Percentiles rank a stretch among this genome's conserved stretches.
Evolutionary conservation across 2,329 filamentous ascomycete genomes (phyloP).

Genomic region (Huntiella bhutanensis): DNA sequence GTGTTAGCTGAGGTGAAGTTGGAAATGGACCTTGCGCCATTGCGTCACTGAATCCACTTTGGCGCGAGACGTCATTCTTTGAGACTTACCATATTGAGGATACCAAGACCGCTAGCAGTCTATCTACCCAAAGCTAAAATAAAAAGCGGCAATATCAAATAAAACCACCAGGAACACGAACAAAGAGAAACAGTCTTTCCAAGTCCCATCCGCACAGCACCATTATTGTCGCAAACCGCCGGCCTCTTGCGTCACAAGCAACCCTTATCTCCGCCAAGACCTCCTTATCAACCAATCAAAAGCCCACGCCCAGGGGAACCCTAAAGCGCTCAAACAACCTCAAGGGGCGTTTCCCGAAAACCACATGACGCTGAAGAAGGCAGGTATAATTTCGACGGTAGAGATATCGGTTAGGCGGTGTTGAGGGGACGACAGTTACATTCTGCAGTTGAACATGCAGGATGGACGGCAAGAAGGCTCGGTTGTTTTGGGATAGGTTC

Average conservation of each 20-base stretch:
- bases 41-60: constrained; percentile 1
- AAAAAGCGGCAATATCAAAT: not conserved
- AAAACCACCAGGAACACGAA: not conserved
- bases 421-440: too few relatives aligned
- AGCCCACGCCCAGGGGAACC: not conserved
- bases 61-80: not conserved
- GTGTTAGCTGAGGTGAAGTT: not conserved
- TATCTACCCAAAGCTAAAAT: not conserved
- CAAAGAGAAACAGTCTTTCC: not conserved
- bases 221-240: not conserved
- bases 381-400: too few relatives aligned
- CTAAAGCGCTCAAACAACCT: too few relatives aligned
- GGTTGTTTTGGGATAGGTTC: too few relatives aligned
- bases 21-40: not conserved
- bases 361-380: not conserved
- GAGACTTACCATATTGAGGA: constrained; percentile 8
- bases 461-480: too few relatives aligned
- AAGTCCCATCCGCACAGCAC: not conserved
- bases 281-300: constrained; percentile 8
- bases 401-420: too few relatives aligned
- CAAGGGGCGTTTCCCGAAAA: not conserved
- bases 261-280: not conserved
- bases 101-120: not conserved
- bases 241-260: not conserved
- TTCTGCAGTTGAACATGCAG: too few relatives aligned